These are phyloP conservation scores for Physcia stellaris DNA, from an alignment of 495 filamentous ascomycete genomes.

Conservation along the genomic window DNA sequence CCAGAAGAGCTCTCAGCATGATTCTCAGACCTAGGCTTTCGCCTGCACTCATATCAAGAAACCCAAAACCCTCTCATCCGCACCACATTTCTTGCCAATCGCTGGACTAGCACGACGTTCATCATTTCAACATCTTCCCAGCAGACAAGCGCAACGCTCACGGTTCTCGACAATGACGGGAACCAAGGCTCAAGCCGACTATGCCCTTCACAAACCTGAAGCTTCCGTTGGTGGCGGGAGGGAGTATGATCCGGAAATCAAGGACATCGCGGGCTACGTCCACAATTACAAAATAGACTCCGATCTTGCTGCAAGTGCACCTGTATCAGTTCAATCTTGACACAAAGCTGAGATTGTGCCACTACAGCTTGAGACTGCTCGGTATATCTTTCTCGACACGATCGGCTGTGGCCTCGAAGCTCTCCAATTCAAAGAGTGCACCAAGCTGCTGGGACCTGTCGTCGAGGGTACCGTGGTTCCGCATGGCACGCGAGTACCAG, in stretches of 20 bases:
- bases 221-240: constrained; percentile 15
- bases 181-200: constrained; percentile 27
- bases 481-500: constrained; percentile 82
- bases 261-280: constrained; percentile 87
- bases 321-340: constrained; percentile 5
- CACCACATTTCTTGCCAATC: no score
- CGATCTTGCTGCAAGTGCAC: constrained; percentile 67
- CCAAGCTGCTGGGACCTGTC: constrained; percentile 86
- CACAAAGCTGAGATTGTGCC: no score
- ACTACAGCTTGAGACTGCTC: constrained; percentile 75
- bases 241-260: constrained; percentile 77
- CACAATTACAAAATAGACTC: constrained; percentile 84
- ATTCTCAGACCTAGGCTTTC: no score
- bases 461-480: constrained; percentile 86
- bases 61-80: no score
- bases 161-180: constrained; percentile 39
- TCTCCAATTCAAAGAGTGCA: constrained; percentile 88
- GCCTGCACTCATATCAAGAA: no score
- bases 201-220: constrained; percentile 23
- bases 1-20: no score
- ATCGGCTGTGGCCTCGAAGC: constrained; percentile 93
- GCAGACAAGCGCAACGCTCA: no score
- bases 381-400: constrained; percentile 85
- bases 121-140: no score
- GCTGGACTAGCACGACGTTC: no score